Base-by-base conservation (phyloP, 2,329 filamentous ascomycete species). In the Huntiella savannae region DNA sequence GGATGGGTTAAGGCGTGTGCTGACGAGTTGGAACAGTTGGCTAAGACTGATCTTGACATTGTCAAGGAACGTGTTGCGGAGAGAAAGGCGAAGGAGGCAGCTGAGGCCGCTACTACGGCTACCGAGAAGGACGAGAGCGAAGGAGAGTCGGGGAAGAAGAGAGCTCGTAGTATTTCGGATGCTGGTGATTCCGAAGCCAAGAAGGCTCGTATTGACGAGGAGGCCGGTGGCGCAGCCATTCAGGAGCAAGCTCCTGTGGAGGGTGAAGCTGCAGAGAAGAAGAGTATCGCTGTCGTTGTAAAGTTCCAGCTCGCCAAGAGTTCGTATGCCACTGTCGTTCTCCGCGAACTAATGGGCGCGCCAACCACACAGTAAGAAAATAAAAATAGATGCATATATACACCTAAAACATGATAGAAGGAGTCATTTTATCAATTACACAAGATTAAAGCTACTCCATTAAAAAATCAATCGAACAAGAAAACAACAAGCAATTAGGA, bases 301-400 rank as follows among this genome's bases (percentile, higher is more conserved):
- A 84, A 77, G 58, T 73, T 92, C 61, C 78, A 84, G 57, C 68
- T 92, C 22, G 80, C 76, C 1, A 76, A 77, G 42, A 86, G 82
- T 56, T 80, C 84, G 56, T 92, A 92, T 62, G 84, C 84, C 0
- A 92, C 84, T 0, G 83, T 92, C 68, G 81, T 82, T 10, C 59
- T 92, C 52, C 66, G 84, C 45, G 84, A 92, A 62, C 61, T 92
- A 51, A 86, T 84, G 68, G 64, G 64, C n/a, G 60, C 64, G 17
- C 36, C 40, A 28, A 45, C 33, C 39, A 22, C 33, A 35, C 40
- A 48, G 42, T 32, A 42, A 34, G 34, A 45, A 40, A 22, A 13
- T 17, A 42, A 32, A 38, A 16, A 46, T 11, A 6, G 17, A 19
- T 10, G 13, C 22, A 45, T 38, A 48, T 37, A 34, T 6, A 19